Evolutionary conservation across 768 basidiomycete genomes (phyloP).

Genomic region (Symmetrospora coprosmae): DNA sequence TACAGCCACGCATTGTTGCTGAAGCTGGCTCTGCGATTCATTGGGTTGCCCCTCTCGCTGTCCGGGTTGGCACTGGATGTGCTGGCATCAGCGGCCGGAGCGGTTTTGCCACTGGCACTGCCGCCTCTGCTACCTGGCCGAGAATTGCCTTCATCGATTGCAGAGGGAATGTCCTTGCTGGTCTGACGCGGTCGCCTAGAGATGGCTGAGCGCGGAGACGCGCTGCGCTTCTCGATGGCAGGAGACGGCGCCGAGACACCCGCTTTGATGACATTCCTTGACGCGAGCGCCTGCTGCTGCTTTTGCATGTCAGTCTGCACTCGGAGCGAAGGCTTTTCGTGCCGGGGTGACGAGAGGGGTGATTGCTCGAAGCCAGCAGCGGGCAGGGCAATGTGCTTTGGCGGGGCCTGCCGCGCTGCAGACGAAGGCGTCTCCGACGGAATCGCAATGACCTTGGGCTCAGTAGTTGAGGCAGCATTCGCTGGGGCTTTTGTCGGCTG

Average conservation of each 20-base stretch:
- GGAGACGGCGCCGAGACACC: neutral
- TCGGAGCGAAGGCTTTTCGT: constrained; percentile 9
- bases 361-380: neutral
- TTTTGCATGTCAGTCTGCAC: constrained; percentile 7
- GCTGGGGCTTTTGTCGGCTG: constrained; percentile 4
- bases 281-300: neutral
- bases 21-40: no score
- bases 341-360: neutral
- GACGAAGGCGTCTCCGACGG: neutral
- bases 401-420: neutral
- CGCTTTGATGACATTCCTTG: neutral
- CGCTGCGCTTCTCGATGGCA: neutral
- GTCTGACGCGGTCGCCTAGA: neutral
- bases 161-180: constrained; percentile 8
- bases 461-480: neutral
- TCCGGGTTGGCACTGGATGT: constrained; percentile 25
- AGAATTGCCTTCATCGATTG: no score
- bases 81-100: neutral
- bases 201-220: constrained; percentile 2
- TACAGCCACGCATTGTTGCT: constrained; percentile 27
- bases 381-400: neutral
- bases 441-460: no score
- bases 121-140: neutral
- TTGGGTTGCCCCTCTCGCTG: constrained; percentile 22
- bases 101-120: neutral